Evolutionary conservation across 371 early-diverging fungal genomes (phyloP).

Genomic region (Mortierella sp.): DNA sequence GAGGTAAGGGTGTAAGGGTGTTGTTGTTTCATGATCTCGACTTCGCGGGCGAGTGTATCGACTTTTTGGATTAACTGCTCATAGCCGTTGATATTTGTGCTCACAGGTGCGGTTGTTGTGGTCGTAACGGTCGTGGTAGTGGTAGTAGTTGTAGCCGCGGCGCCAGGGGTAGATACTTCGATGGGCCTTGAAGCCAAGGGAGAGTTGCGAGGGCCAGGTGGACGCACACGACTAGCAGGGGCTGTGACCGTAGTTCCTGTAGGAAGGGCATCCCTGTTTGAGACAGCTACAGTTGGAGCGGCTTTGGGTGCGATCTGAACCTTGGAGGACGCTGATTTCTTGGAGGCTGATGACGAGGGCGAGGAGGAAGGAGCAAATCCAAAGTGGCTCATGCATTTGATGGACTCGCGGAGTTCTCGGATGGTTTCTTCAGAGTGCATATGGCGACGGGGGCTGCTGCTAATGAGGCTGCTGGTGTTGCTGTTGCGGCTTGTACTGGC

Average conservation of each 20-base stretch:
- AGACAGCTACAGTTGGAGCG: not conserved
- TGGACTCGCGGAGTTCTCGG: slow-evolving; percentile 15
- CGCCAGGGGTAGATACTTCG: not conserved
- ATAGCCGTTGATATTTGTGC: not conserved
- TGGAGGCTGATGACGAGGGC: not conserved
- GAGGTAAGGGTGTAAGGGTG: not conserved
- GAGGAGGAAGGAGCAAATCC: not conserved
- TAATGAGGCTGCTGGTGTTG: not conserved
- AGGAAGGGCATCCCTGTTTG: no score
- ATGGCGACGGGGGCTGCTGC: not conserved
- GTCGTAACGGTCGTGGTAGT: not conserved
- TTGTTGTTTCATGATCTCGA: slow-evolving; percentile 5
- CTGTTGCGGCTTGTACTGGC: slow-evolving; percentile 5
- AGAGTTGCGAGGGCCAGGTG: slow-evolving; percentile 12
- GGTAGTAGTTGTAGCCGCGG: not conserved
- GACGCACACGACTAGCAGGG: no score
- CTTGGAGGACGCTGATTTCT: not conserved
- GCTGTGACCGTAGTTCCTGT: not conserved
- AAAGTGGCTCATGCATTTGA: not conserved
- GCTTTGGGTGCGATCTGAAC: not conserved
- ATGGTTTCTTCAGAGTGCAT: slow-evolving; percentile 11
- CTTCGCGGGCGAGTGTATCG: slow-evolving; percentile 25
- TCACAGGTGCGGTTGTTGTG: not conserved
- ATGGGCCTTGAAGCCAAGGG: not conserved
- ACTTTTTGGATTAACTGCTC: slow-evolving; percentile 20